Evolutionary conservation across 2,329 filamentous ascomycete species (phyloP), one percentile per base, ranked within the genome.

Genomic region (Aspergillus novoparasiticus): DNA sequence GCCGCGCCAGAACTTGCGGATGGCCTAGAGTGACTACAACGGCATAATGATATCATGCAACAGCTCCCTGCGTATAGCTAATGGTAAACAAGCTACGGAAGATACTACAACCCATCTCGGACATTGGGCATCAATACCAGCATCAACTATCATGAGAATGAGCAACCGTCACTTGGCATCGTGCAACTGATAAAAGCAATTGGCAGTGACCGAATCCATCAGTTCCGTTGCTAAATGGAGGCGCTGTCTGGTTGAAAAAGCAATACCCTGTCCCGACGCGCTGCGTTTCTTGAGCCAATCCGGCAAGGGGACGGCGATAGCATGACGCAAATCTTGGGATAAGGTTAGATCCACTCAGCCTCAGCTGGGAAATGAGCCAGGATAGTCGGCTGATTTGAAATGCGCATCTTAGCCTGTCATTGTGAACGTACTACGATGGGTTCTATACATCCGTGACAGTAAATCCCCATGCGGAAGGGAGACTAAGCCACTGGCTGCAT

Each of bases 271-370:
- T 57, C 21, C 54, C 36, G 54, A 48, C 46, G 45, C 54, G 58
- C 36, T 45, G 51, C 43, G 41, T 36, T 39, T 41, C 58, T 34
- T n/a, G 39, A 28, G 39, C 59, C 58, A 59, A 62, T 63, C 48
- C 48, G 36, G 58, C 53, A 19, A 28, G n/a, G 19, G 12, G 26
- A 41, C 50, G 51, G 28, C 23, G 53, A 43, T 34, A 46, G 39
- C 59, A 63, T 67, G 65, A 65, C 57, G 61, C 64, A 60, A 39
- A 60, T 46, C 43, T 32, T 50, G 46, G 50, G 53, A 60, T 62
- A 59, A 60, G 63, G 64, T 66, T 54, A 45, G 46, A 53, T 51
- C 46, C 28, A 59, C 45, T 43, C 57, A 36, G 46, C 57, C 45
- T 50, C 57, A 59, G 57, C 57, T 59, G 57, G 36, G 57, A 41